These are phyloP conservation scores for Colletotrichum echinochloae DNA, from an alignment of 2,329 filamentous ascomycete genomes.

Conservation along the genomic window DNA sequence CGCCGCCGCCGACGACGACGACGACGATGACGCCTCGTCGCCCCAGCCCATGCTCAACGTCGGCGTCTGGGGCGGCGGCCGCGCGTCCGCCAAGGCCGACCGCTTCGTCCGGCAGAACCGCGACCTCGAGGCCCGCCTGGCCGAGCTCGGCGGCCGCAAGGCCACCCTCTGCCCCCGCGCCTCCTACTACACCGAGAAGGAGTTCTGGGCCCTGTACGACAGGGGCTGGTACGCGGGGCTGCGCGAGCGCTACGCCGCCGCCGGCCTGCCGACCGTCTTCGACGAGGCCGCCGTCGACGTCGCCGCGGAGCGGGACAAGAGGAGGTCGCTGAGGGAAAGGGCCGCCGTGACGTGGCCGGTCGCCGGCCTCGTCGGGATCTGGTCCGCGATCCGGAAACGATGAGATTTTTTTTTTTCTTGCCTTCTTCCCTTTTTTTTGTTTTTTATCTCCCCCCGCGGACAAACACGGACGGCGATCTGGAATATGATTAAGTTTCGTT, in stretches of 20 bases:
- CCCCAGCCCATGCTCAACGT: slow-evolving; percentile 62
- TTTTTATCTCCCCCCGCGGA: too few species aligned
- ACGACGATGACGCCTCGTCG: not conserved
- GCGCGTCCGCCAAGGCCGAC: slow-evolving; percentile 50
- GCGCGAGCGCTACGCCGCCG: slow-evolving; percentile 67
- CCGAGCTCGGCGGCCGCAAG: slow-evolving; percentile 72
- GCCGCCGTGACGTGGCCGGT: slow-evolving; percentile 39
- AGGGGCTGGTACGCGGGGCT: slow-evolving; percentile 68
- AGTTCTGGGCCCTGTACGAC: slow-evolving; percentile 77
- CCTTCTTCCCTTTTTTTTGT: too few species aligned
- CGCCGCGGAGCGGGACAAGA: slow-evolving; percentile 17
- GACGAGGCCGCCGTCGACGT: slow-evolving; percentile 71
- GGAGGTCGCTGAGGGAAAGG: slow-evolving; percentile 14
- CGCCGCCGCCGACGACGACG: not conserved
- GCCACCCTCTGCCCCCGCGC: slow-evolving; percentile 78
- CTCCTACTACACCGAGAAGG: slow-evolving; percentile 74
- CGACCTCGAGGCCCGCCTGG: slow-evolving; percentile 69
- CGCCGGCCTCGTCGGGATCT: slow-evolving; percentile 38
- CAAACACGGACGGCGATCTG: too few species aligned
- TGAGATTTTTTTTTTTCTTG: too few species aligned
- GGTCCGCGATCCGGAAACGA: slow-evolving; percentile 36
- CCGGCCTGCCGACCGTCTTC: slow-evolving; percentile 71
- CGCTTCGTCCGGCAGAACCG: slow-evolving; percentile 68
- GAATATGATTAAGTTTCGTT: too few species aligned
- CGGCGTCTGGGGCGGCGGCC: slow-evolving; percentile 68